These are phyloP conservation scores for Auriscalpium orientale DNA, from an alignment of 768 basidiomycete species.

Conservation along the genomic window DNA sequence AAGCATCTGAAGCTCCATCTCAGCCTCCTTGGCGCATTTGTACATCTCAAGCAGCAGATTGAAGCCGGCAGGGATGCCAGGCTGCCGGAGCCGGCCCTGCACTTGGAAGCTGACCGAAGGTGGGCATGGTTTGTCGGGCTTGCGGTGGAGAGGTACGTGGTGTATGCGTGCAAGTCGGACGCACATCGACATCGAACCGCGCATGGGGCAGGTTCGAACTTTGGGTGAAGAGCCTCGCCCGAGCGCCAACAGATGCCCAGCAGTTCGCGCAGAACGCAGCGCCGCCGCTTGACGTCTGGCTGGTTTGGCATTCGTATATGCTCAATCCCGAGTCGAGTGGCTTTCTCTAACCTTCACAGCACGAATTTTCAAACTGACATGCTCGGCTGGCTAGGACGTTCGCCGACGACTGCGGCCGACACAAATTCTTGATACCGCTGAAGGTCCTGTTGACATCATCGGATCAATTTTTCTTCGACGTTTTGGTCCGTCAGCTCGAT, in stretches of 20 bases:
- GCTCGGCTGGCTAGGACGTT: constrained; percentile 6
- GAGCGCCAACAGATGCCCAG: constrained; percentile 16
- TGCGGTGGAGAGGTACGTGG: constrained; percentile 29
- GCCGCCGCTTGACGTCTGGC: constrained; percentile 31
- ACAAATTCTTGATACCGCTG: not conserved
- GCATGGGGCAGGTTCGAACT: constrained; percentile 23
- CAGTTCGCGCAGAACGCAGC: constrained; percentile 19
- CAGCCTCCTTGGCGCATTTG: constrained; percentile 25
- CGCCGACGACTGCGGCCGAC: constrained; percentile 14
- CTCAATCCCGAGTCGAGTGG: constrained; percentile 26
- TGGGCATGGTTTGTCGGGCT: constrained; percentile 35
- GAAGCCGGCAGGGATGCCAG: constrained; percentile 22
- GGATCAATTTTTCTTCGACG: not conserved
- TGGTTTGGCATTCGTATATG: constrained; percentile 36
- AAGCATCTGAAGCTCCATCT: constrained; percentile 29
- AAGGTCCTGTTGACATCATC: not conserved
- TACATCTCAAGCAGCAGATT: constrained; percentile 22
- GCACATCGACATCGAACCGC: not conserved
- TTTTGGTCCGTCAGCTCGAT: not conserved
- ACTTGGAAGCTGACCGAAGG: constrained; percentile 22
- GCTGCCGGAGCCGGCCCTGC: constrained; percentile 20
- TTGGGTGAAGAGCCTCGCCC: constrained; percentile 19
- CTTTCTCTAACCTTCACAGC: not conserved
- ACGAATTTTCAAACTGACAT: not conserved
- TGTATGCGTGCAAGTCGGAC: not conserved